Evolutionary conservation across 169 alveolate genomes (phyloP).

Genomic region (Plasmodium cynomolgi): DNA sequence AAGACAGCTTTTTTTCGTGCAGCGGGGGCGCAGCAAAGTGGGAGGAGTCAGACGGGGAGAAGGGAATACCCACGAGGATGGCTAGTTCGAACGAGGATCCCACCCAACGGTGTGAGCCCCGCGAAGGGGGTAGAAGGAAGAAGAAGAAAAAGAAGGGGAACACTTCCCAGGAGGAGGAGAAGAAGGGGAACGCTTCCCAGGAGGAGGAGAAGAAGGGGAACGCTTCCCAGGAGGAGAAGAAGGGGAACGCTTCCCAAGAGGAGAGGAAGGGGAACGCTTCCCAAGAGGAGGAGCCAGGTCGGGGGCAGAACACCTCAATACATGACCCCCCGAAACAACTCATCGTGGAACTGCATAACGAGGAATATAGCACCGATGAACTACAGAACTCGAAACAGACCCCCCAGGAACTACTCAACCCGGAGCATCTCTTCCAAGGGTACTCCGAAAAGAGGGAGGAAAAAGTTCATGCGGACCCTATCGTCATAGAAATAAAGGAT

Average conservation of each 20-base stretch:
- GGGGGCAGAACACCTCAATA: not conserved
- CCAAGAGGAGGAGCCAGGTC: not conserved
- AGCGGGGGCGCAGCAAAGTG: not conserved
- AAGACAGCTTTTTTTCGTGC: slow-evolving; percentile 18
- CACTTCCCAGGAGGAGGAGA: not conserved
- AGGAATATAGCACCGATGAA: not conserved
- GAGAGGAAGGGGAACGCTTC: too few relatives aligned
- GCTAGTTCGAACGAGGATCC: not conserved
- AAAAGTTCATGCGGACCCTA: not conserved
- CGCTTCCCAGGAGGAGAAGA: not conserved
- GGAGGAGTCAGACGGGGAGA: not conserved
- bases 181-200: not conserved
- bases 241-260: not conserved
- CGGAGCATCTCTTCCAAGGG: not conserved
- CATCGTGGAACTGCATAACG: not conserved
- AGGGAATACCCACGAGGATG: not conserved
- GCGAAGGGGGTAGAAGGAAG: not conserved
- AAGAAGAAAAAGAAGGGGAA: not conserved
- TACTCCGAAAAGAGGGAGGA: slow-evolving; percentile 27
- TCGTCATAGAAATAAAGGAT: slow-evolving; percentile 43
- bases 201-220: not conserved
- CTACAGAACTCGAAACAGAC: not conserved
- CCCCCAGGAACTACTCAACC: not conserved
- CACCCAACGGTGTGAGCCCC: not conserved
- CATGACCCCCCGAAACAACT: not conserved